Evolutionary conservation across 306 rosid species (phyloP), one percentile per base, ranked within the genome.

Genomic region (Betula pendula): DNA sequence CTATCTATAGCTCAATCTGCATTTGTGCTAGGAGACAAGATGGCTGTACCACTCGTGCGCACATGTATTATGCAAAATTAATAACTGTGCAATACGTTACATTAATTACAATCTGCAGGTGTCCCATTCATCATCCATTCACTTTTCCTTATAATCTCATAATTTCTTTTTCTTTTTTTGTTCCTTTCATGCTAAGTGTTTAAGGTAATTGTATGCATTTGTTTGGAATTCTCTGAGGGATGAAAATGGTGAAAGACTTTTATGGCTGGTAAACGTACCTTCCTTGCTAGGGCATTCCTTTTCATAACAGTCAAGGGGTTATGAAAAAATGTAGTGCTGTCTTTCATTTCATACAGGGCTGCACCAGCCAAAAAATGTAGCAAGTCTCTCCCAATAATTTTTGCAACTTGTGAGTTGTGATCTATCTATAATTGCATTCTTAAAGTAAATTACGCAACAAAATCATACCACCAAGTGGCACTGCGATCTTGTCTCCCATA

Each of bases 401-500:
- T 63, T 33, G 35, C 65, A 25, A 58, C 35, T 58, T 58, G 5
- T 12, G 67, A 58, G 19, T 58, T 58, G 5, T 12, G 67, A 27
- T 27, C 33, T 59, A 15, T 59, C 40, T 29, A 14, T 59, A 27
- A 59, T 59, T 59, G 40, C 14, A 24, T 27, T 27, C 67, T 59
- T 13, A 5, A 27, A 29, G 5, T 62, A 29, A 29, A 62, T 31
- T 6, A 33, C 22, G 31, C 13, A 62, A 62, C 8, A 65, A 65
- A 35, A 66, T 66, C 48, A 17, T 66, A 19, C 47, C 49, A 38
- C 48, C 40, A 66, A n/a, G 70, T 66, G 70, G 70, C 70, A 38
- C 70, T 38, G 27, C 12, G 70, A 66, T 66, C 17, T 66, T 66
- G 70, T 66, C 70, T 66, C 70, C 70, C 15, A 38, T 3, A 66